Evolutionary conservation across 163 green algal genomes (phyloP), one percentile per base, ranked within the genome.

Genomic region (Scenedesmus sp.): DNA sequence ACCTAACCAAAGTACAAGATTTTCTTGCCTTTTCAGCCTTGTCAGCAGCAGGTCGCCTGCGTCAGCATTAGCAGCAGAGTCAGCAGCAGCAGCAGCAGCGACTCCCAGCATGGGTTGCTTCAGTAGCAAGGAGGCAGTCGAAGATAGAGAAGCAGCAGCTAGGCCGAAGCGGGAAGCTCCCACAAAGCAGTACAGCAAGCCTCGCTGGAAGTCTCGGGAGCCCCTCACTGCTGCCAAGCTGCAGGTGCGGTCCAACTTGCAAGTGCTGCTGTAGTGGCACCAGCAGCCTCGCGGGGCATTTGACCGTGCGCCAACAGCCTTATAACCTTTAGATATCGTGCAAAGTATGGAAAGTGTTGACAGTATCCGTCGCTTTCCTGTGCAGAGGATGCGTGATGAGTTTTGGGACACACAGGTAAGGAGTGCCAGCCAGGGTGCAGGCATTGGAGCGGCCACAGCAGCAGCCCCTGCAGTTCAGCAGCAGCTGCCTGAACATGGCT

Each of bases 351-450:
- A 46, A 46, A 64, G 59, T 64, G 59, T 64, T 64, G 8, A 64
- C 34, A 70, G 8, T 70, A 70, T 70, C 34, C 34, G 34, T 46
- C 34, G 34, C 34, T 46, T 46, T 46, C 34, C 34, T 46, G 34
- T 92, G 86, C 95, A 98, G 95, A 82, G 76, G 20, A 97, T 96
- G 94, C 90, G 95, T 2, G 95, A 96, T 3, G 95, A 98, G 90
- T 99, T 98, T 86, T 99, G 97, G 97, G 97, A 99, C 64, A 99
- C 97, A 0, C 85, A 89, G 84, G 84, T 89, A n/a, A 0, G 52
- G 23, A 23, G 52, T 64, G 64, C 59, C 59, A 64, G 59, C 59
- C 59, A 9, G 5, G 64, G 18, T 73, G 20, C 64, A 23, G 3
- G 10, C 18, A 20, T 4, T 23, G 64, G 10, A 73, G 64, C 64